phyloP scores from a whole-genome alignment of 225 moss, liverwort and hornwort species.

The Anthoceros angustus region DNA sequence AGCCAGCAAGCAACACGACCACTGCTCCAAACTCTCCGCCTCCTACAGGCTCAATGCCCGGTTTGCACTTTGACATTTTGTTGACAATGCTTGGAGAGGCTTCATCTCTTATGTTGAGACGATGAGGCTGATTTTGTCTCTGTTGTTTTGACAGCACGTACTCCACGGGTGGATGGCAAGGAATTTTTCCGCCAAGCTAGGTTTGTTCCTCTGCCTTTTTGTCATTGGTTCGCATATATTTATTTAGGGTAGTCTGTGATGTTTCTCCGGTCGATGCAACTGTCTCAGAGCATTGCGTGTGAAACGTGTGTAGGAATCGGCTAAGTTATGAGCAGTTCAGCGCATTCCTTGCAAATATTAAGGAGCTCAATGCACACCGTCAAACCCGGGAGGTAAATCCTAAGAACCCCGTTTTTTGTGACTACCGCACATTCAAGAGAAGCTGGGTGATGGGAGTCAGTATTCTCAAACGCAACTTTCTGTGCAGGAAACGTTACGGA shows the following conservation, averaged over 20 bases:
- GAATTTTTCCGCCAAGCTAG: conserved; percentile 4
- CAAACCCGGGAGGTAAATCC: neutral
- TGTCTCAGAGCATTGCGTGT: too few species aligned
- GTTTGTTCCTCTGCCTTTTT: neutral
- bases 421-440: neutral
- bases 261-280: too few species aligned
- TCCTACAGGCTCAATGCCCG: conserved; percentile 38
- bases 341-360: neutral
- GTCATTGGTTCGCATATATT: too few species aligned
- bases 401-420: neutral
- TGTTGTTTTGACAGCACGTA: neutral
- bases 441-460: too few species aligned
- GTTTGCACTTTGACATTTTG: conserved; percentile 10
- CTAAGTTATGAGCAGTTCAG: conserved; percentile 4
- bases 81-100: neutral
- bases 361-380: conserved; percentile 5
- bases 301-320: neutral
- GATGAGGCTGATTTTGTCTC: neutral
- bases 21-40: conserved; percentile 95
- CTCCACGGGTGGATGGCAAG: conserved; percentile 1
- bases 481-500: conserved; percentile 52
- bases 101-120: too few species aligned
- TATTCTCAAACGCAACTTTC: neutral
- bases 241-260: too few species aligned
- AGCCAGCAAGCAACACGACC: conserved; percentile 60